Evolutionary conservation across 192 early-diverging fungal genomes (phyloP).

Genomic region (Podila verticillata): DNA sequence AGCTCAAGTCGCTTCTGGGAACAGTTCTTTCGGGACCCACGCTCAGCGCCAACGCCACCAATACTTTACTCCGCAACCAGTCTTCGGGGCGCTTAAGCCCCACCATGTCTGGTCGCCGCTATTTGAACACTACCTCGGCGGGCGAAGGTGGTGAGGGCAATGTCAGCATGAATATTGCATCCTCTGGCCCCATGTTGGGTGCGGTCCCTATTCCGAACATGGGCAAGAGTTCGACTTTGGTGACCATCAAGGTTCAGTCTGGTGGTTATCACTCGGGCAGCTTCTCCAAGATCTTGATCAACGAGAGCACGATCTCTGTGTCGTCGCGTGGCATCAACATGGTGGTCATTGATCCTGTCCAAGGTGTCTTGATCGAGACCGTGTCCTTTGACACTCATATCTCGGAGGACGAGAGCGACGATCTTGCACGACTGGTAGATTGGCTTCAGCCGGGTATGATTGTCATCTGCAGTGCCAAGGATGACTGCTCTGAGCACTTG

Average conservation of each 20-base stretch:
- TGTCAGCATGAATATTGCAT: constrained; percentile 13
- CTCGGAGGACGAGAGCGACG: constrained; percentile 65
- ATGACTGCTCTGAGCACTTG: constrained; percentile 79
- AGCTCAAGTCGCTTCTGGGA: constrained; percentile 77
- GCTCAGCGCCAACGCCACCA: constrained; percentile 53
- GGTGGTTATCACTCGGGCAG: constrained; percentile 80
- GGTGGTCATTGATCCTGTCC: constrained; percentile 76
- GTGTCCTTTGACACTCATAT: constrained; percentile 82
- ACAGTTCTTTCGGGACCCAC: constrained; percentile 76
- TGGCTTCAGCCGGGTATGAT: constrained; percentile 72
- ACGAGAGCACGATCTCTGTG: constrained; percentile 58
- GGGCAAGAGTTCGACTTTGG: constrained; percentile 48
- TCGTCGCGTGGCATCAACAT: constrained; percentile 80
- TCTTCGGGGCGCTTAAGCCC: constrained; percentile 52
- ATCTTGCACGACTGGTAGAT: constrained; percentile 74
- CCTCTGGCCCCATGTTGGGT: constrained; percentile 24
- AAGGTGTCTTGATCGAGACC: constrained; percentile 72
- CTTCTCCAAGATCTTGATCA: constrained; percentile 75
- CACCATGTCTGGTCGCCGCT: constrained; percentile 16
- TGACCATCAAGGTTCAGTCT: constrained; percentile 72
- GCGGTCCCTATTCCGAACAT: constrained; percentile 45
- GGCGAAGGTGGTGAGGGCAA: constrained; percentile 3
- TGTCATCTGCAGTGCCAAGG: constrained; percentile 69
- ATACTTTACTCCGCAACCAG: constrained; percentile 53
- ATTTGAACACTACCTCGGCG: not conserved